These are phyloP conservation scores for Leccinum boreale DNA, from an alignment of 768 basidiomycete species.

Conservation along the genomic window DNA sequence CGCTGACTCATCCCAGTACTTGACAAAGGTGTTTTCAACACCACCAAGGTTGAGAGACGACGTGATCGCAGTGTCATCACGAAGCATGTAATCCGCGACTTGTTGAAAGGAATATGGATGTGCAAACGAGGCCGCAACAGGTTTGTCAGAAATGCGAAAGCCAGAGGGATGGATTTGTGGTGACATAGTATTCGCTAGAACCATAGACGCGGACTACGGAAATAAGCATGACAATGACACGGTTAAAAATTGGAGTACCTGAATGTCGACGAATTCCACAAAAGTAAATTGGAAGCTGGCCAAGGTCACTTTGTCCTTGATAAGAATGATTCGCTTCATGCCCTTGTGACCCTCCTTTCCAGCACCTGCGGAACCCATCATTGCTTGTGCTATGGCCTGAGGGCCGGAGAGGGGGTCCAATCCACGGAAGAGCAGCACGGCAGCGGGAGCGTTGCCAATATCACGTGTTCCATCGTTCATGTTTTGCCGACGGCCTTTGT, in stretches of 20 bases:
- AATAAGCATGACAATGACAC: conserved; percentile 8
- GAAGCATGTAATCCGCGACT: conserved; percentile 65
- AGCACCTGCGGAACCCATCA: conserved; percentile 77
- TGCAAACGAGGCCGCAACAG: conserved; percentile 90
- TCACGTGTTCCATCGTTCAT: conserved; percentile 94
- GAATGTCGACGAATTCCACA: conserved; percentile 83
- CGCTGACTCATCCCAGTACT: conserved; percentile 91
- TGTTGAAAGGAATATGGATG: conserved; percentile 89
- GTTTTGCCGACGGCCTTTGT: conserved; percentile 61
- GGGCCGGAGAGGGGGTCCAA: conserved; percentile 86
- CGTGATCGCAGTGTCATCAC: conserved; percentile 72
- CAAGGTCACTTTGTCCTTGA: conserved; percentile 85
- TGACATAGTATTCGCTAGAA: conserved; percentile 85
- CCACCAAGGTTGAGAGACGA: conserved; percentile 71
- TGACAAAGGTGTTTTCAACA: conserved; percentile 67
- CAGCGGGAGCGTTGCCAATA: conserved; percentile 81
- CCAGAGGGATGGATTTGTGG: conserved; percentile 87
- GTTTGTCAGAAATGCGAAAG: conserved; percentile 85
- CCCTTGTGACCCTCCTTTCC: conserved; percentile 78
- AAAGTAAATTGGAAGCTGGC: conserved; percentile 94
- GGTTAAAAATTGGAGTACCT: conserved; percentile 44
- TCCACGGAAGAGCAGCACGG: conserved; percentile 86
- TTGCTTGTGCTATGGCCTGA: conserved; percentile 81
- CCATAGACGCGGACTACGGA: conserved; percentile 70
- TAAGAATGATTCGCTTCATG: conserved; percentile 82